phyloP scores from a whole-genome alignment of 352 stramenopile species.

The Phytophthora melonis region DNA sequence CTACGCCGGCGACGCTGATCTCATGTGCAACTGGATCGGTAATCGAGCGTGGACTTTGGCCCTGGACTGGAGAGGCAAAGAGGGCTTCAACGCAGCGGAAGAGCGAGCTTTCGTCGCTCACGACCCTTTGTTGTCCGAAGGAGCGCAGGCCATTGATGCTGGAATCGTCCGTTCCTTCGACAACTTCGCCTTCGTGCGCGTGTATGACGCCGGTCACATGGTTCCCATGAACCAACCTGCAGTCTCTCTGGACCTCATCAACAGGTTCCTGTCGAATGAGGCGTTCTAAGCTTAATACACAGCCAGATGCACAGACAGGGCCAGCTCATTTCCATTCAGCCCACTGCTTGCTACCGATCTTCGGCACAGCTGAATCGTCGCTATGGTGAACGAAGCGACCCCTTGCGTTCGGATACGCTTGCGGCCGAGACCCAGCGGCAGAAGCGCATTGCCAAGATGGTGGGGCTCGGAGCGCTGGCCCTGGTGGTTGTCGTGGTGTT shows the following conservation, averaged over 20 bases:
- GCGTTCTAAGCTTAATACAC: constrained; percentile 20
- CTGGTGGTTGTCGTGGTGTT: constrained; percentile 26
- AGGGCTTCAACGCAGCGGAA: constrained; percentile 52
- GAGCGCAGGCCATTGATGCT: constrained; percentile 10
- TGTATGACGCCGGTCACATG: constrained; percentile 68
- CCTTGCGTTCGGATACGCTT: constrained; percentile 15
- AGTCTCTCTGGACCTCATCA: constrained; percentile 55
- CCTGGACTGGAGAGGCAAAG: constrained; percentile 91
- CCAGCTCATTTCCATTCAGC: not conserved
- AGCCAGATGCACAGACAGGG: not conserved
- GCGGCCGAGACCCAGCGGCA: constrained; percentile 9
- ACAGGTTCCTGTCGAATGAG: constrained; percentile 55
- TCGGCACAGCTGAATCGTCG: not conserved
- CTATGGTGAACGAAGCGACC: constrained; percentile 33
- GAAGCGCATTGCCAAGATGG: constrained; percentile 32
- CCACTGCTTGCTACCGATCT: constrained; percentile 1
- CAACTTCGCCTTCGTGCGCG: constrained; percentile 56
- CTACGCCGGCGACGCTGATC: too few relatives aligned
- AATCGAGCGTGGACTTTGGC: constrained; percentile 93
- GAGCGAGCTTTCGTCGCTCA: too few relatives aligned
- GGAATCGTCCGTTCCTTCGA: constrained; percentile 49
- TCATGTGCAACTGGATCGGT: constrained; percentile 97
- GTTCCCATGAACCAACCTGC: constrained; percentile 56
- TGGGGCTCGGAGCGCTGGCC: constrained; percentile 18
- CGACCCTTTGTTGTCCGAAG: constrained; percentile 24